Evolutionary conservation across 225 moss, liverwort and hornwort species (phyloP).

Genomic region (Bryum argenteum): DNA sequence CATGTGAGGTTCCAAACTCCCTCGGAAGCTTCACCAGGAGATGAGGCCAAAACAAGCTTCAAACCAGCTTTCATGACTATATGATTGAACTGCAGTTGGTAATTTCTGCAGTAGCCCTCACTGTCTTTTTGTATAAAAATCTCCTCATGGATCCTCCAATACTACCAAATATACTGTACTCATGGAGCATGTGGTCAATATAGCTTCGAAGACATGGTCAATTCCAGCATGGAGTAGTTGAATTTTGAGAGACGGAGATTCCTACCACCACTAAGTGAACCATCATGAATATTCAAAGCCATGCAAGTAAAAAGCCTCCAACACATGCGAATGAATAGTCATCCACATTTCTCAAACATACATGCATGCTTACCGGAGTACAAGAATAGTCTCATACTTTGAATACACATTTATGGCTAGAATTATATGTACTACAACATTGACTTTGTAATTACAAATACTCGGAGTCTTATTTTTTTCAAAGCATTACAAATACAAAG

Average conservation of each 20-base stretch:
- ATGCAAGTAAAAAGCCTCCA: background rate
- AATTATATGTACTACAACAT: no score
- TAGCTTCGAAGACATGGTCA: background rate
- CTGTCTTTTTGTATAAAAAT: background rate
- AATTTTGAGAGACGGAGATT: background rate
- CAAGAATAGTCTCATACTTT: no score
- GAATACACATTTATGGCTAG: no score
- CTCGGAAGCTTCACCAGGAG: background rate
- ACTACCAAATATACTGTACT: no score
- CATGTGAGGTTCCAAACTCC: background rate
- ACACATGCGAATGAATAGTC: no score
- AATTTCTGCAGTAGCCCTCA: background rate
- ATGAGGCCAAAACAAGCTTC: conserved; percentile 16
- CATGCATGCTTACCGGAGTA: no score
- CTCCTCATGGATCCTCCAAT: background rate
- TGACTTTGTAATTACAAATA: no score
- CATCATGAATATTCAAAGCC: background rate
- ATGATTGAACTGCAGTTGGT: background rate
- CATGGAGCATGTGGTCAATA: background rate
- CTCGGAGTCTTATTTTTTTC: no score
- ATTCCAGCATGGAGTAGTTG: background rate
- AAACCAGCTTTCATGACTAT: background rate
- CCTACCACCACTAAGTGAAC: background rate
- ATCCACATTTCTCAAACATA: no score
- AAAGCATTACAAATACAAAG: no score